Base-by-base conservation (phyloP, 208 protist species). In the Balamuthia mandrillaris region DNA sequence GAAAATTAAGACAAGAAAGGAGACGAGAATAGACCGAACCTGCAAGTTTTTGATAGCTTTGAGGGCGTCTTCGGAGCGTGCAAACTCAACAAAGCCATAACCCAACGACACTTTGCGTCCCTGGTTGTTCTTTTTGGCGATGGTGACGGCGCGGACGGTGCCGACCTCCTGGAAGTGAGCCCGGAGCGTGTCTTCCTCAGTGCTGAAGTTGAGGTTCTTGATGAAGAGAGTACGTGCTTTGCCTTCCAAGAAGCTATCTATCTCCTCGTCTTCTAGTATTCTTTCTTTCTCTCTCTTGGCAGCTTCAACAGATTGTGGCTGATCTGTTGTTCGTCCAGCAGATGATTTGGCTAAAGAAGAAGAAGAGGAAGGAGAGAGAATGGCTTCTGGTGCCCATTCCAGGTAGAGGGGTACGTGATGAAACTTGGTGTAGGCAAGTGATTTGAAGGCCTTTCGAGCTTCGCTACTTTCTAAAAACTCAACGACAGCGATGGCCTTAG, bases 301-400 rank as follows among this genome's bases (percentile, higher is more conserved):
- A 51, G 52, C 16, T 29, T 83, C 39, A 21, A 18, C 21, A n/a
- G 39, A n/a, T 56, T 82, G 2, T 27, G 29, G 29, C 18, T 49
- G 29, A 2, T 29, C 18, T 27, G 58, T 7, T 31, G 12, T 29
- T n/a, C 27, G 21, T 37, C 24, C 7, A 1, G 14, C 49, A 27
- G 70, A 35, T 27, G 47, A 58, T 27, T 79, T 18, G 9, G 27
- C 75, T n/a, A n/a, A n/a, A n/a, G n/a, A n/a, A n/a, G n/a, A n/a
- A n/a, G n/a, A n/a, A n/a, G n/a, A n/a, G n/a, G n/a, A n/a, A n/a
- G n/a, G n/a, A n/a, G n/a, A n/a, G 61, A 70, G 37, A 2, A 94
- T 56, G 14, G 93, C 95, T 9, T 96, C 90, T 9, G 97, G 98
- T 5, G 97, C 97, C 97, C 97, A 99, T 90, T 99, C 97, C 1